These are phyloP conservation scores for Daldinia sp. DNA, from an alignment of 2,329 filamentous ascomycete species.

Conservation along the genomic window DNA sequence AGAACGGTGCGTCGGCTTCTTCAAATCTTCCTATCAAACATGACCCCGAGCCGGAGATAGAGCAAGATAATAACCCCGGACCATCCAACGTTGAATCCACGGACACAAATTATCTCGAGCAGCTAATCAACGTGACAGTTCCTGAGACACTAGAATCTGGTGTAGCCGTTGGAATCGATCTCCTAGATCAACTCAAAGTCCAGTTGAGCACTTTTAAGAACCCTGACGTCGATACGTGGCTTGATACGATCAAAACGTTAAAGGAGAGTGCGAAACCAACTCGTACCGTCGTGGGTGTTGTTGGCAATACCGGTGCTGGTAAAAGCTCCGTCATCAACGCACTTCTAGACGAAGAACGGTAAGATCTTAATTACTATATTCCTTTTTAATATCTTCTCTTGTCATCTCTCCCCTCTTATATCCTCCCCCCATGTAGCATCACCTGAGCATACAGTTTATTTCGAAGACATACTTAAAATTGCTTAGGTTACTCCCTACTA, in stretches of 20 bases:
- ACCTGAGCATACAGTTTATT: background rate
- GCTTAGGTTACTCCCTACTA: slow-evolving; percentile 39
- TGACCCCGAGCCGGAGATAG: background rate
- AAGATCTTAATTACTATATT: slow-evolving; percentile 4
- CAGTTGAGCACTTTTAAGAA: slow-evolving; percentile 10
- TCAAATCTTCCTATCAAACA: background rate
- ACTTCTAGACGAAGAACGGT: slow-evolving; percentile 66
- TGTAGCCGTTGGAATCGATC: slow-evolving; percentile 24
- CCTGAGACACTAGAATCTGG: slow-evolving; percentile 38
- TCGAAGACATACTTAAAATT: background rate
- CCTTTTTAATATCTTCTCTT: background rate
- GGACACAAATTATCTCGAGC: slow-evolving; percentile 29
- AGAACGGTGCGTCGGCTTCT: background rate
- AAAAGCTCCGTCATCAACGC: slow-evolving; percentile 72
- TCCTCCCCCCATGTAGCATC: background rate
- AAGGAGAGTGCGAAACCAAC: slow-evolving; percentile 48
- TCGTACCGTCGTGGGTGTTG: slow-evolving; percentile 62
- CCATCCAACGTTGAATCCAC: background rate
- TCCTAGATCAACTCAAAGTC: slow-evolving; percentile 34
- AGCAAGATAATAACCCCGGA: background rate
- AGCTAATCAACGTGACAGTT: slow-evolving; percentile 18
- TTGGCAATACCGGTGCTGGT: slow-evolving; percentile 68
- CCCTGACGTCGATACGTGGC: slow-evolving; percentile 45
- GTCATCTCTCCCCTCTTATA: background rate
- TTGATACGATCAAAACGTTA: slow-evolving; percentile 52